A percentile compares a stretch with the other conserved stretches of the same genome.
phyloP scores from a whole-genome alignment of 2,329 filamentous ascomycete species.

The Dactylellina drechsleri region DNA sequence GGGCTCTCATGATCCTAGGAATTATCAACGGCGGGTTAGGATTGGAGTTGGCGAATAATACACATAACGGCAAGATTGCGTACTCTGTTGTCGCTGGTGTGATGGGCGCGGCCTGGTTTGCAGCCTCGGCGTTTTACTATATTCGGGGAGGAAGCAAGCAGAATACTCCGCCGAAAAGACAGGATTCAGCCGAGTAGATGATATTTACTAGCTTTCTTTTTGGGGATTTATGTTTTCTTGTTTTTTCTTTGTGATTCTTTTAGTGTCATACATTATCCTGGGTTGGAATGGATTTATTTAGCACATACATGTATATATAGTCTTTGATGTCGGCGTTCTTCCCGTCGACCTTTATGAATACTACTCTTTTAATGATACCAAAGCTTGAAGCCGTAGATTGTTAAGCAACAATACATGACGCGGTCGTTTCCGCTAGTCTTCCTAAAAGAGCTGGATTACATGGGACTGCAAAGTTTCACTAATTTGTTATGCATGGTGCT shows the following conservation, averaged over 20 bases:
- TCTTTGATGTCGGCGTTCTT: not conserved
- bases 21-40: slow-evolving; percentile 74
- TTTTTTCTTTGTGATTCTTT: not conserved
- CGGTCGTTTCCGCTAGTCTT: too few relatives aligned
- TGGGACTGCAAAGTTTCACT: too few relatives aligned
- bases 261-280: not conserved
- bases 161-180: not conserved
- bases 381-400: too few relatives aligned
- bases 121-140: slow-evolving; percentile 30
- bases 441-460: too few relatives aligned
- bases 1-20: slow-evolving; percentile 70
- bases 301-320: not conserved
- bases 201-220: slow-evolving; percentile 2
- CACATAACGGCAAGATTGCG: slow-evolving; percentile 64
- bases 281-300: not conserved
- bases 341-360: not conserved
- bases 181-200: slow-evolving; percentile 10
- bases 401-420: too few relatives aligned
- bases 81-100: slow-evolving; percentile 70
- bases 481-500: too few relatives aligned
- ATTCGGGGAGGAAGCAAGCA: slow-evolving; percentile 21
- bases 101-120: slow-evolving; percentile 59
- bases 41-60: slow-evolving; percentile 65
- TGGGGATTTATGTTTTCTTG: slow-evolving; percentile 10
- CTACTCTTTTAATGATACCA: too few relatives aligned